Base-by-base conservation (phyloP, 345 rosid species). In the Microthlaspi erraticum region DNA sequence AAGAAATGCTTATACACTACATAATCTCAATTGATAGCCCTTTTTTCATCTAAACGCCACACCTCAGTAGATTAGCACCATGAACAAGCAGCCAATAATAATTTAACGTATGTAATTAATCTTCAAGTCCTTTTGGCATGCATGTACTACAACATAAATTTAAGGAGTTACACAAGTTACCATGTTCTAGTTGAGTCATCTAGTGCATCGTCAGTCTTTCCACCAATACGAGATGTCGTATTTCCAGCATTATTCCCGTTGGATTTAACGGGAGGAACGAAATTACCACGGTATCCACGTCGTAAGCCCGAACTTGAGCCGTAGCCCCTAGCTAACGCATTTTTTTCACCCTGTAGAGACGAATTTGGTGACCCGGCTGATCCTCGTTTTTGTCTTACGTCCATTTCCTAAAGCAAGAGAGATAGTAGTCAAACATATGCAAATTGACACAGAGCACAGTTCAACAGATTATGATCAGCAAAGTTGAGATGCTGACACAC, bases 111-210 rank as follows among this genome's bases (percentile, higher is more conserved):
- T 42, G 45, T 37, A 18, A 38, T 13, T 26, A 0, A 29, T 54
- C 14, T 68, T 62, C 59, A 38, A 53, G 54, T 48, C 71, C 34
- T 46, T 38, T 53, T 18, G 23, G 33, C 64, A 33, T 52, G 31
- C 45, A 48, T 38, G 34, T 7, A 39, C 26, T 38, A 66, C 18
- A 58, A 38, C 64, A 72, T 33, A 32, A 53, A 33, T 18, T 29
- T 17, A 41, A 11, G 46, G 43, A 52, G 66, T 14, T 48, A 64
- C 5, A 12, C 9, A 63, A 80, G 81, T 79, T 68, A 94, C 99
- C 96, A 88, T 74, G 81, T 86, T 79, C 81, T 91, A 50, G 96
- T 85, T 74, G 97, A 91, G 71, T 91, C 93, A 65, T 89, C 96
- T 54, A 85, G 69, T 74, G 83, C 77, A 78, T 91, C 96, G 46